Percentiles rank a stretch among this genome's conserved stretches.
phyloP scores from a whole-genome alignment of 352 stramenopile genomes.

The Globisporangium iwayamae region DNA sequence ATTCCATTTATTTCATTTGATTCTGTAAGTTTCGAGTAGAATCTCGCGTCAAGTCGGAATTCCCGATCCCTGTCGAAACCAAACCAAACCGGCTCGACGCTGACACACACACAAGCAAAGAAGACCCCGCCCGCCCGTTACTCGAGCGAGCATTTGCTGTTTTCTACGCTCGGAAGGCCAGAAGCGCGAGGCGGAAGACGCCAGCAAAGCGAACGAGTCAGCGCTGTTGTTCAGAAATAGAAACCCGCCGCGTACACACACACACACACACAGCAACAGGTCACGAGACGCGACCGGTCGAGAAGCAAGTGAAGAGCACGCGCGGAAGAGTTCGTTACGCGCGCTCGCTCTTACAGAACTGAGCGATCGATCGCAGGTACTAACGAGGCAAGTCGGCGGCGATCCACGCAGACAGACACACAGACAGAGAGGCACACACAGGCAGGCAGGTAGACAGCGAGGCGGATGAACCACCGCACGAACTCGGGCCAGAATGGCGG shows the following conservation, averaged over 20 bases:
- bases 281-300: too few relatives aligned
- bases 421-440: neutral
- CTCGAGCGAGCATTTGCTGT: neutral
- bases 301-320: too few relatives aligned
- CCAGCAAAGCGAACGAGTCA: neutral
- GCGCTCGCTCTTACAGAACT: neutral
- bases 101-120: neutral
- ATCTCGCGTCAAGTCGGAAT: neutral
- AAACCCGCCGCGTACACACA: neutral
- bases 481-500: slow-evolving; percentile 9
- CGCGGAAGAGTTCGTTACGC: slow-evolving; percentile 1
- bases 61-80: too few relatives aligned
- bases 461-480: slow-evolving; percentile 17
- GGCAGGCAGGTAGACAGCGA: neutral
- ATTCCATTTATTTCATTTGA: neutral
- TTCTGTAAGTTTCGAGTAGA: neutral
- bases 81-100: neutral
- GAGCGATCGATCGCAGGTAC: neutral
- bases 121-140: neutral
- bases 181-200: neutral
- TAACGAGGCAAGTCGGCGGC: neutral
- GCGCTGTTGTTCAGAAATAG: neutral
- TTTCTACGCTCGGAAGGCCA: neutral
- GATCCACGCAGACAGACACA: neutral
- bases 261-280: neutral